Evolutionary conservation across 2,329 filamentous ascomycete genomes (phyloP), one percentile per base, ranked within the genome.

Genomic region (Aspergillus unguis): DNA sequence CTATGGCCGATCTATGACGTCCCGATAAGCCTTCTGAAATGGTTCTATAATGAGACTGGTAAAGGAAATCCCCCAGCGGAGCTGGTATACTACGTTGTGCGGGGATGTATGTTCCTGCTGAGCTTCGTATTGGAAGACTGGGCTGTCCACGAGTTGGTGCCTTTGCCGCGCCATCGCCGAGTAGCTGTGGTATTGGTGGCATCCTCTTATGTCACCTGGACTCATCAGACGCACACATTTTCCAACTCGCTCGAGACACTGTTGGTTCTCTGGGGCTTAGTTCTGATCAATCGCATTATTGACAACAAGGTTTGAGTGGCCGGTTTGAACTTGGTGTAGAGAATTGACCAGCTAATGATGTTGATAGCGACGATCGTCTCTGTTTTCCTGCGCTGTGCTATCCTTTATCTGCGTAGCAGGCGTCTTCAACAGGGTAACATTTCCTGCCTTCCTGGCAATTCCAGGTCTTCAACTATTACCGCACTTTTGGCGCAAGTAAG

Each of bases 201-300:
- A 42, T 97, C 92, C 28, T 96, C 91, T 27, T 99, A 97, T 74
- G 92, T 96, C 62, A 99, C 94, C 44, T 99, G 94, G 92, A 96
- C 92, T 41, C 96, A 92, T 75, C 94, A 99, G 74, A 94, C 90
- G 17, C 94, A 99, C 73, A 97, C 94, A 9, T 97, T 99, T 71
- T 97, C 92, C 58, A 99, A 99, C 74, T 95, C 92, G 56, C 82
- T 97, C 60, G 94, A 99, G 76, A 97, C 94, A 2, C 77, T 99
- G 62, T 81, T 92, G 46, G 91, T 99, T 47, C 83, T 90, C 49
- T 99, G 94, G 94, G 92, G 88, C 65, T 75, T 99, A 71, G 92
- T 97, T 44, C 75, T 99, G 70, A 92, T 96, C 56, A 85, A 89
- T 71, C 86, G 92, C 68, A 94, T 97, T 61, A 79, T 87, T 42